Conservation (phyloP, 2,329 filamentous ascomycete genomes). For the Leptographium wingfieldii region DNA sequence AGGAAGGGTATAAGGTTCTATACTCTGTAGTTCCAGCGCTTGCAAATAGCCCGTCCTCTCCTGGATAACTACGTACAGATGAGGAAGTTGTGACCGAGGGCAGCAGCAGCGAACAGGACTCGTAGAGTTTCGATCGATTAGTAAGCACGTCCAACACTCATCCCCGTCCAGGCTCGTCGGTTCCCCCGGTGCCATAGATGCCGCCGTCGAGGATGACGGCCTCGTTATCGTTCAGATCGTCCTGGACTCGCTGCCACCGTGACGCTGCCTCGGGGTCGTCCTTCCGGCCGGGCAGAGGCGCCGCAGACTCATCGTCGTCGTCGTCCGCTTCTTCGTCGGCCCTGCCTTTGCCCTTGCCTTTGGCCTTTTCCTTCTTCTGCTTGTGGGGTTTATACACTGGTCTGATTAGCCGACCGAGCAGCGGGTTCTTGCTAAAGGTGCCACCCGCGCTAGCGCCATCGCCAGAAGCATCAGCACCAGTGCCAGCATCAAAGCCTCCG, state of each 20-base stretch:
- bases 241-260: conserved; percentile 48
- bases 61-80: no score
- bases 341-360: conserved; percentile 1
- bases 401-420: conserved; percentile 50
- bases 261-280: conserved; percentile 21
- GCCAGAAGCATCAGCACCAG: conserved; percentile 18
- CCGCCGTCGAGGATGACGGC: conserved; percentile 46
- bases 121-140: background rate
- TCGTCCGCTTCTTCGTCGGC: background rate
- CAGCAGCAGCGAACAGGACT: no score
- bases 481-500: conserved; percentile 17
- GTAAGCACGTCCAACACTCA: background rate
- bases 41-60: no score
- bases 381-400: conserved; percentile 39
- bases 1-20: no score
- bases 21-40: no score
- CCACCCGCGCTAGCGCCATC: conserved; percentile 30
- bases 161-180: background rate
- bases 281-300: conserved; percentile 26
- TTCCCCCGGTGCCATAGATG: conserved; percentile 21
- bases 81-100: no score
- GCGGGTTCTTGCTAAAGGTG: conserved; percentile 56
- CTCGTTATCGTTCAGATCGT: conserved; percentile 47
- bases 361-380: conserved; percentile 22
- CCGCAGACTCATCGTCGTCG: background rate